Conservation (phyloP, 176 grass and related monocot genomes). For the Alopecurus myosuroides region DNA sequence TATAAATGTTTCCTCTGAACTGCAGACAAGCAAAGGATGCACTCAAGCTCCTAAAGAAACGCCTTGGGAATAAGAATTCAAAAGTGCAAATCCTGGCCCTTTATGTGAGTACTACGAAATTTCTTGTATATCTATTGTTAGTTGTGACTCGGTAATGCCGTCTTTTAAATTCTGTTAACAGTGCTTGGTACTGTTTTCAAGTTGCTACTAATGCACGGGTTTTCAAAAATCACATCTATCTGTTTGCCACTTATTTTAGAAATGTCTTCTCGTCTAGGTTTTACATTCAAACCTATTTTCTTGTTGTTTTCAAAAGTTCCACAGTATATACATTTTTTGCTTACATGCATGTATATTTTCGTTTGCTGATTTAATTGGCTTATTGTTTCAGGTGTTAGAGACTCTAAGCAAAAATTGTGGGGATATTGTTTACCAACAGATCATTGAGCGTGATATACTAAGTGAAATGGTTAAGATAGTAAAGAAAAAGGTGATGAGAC, state of each 20-base stretch:
- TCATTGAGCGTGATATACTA: slow-evolving; percentile 93
- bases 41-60: slow-evolving; percentile 97
- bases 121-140: not conserved
- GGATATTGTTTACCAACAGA: slow-evolving; percentile 80
- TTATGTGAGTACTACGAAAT: slow-evolving; percentile 55
- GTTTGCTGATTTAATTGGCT: slow-evolving; percentile 22
- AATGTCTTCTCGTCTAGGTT: not conserved
- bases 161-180: not conserved
- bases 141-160: not conserved
- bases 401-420: slow-evolving; percentile 99
- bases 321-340: not conserved
- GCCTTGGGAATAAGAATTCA: slow-evolving; percentile 82
- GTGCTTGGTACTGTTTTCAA: slow-evolving; percentile 2
- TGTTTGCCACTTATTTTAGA: not conserved
- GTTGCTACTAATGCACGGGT: not conserved
- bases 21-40: slow-evolving; percentile 91
- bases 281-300: slow-evolving; percentile 1
- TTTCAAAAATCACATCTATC: not conserved
- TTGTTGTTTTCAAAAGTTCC: not conserved
- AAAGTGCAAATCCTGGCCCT: slow-evolving; percentile 96
- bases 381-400: slow-evolving; percentile 68
- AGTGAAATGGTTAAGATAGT: slow-evolving; percentile 99
- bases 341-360: not conserved
- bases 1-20: slow-evolving; percentile 28
- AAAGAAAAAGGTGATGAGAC: slow-evolving; percentile 86